Base-by-base conservation (phyloP, 106 monocot species). In the Dioscorea alata region DNA sequence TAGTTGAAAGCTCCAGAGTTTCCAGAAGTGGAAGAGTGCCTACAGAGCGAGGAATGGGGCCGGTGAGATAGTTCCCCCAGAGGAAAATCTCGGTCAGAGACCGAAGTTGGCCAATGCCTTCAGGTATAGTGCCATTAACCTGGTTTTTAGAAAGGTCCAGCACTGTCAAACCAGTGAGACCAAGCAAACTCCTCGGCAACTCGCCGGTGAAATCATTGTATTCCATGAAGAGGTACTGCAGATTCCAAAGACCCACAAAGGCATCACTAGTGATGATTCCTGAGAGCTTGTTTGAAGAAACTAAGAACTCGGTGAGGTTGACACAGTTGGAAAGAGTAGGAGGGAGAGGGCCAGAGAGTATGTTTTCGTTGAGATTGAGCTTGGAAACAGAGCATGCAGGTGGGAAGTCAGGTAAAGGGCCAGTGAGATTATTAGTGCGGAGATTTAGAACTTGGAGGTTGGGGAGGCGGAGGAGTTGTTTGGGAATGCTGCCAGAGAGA, bases 361-460 rank as follows among this genome's bases (percentile, higher is more conserved):
- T 51, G 57, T 92, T 92, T 24, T 57, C 28, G 13, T 78, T 67
- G 32, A 92, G n/a, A 60, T 62, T 80, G 4, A 93, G 71, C 10
- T 53, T 21, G 9, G 57, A 33, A 22, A 93, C 57, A 21, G 64
- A 21, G 63, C 86, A 89, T 0, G 54, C 13, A 23, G 33, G 0
- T 15, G 79, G 56, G 50, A 93, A 81, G 4, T 75, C 86, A 0
- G 86, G 84, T 15, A 94, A 16, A 2, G 1, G 12, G 1, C 90
- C 94, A 17, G 94, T 75, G 60, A 94, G 68, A 33, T 82, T 87
- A 69, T 94, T 94, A 15, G 57, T 64, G 66, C 68, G 70, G 59
- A 94, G 63, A 70, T 85, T 78, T 54, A 94, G 20, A 21, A 48
- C 49, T 8, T 24, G 34, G 22, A 94, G 84, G 13, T 59, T 69